Evolutionary conservation across 2,329 filamentous ascomycete species (phyloP).

Genomic region (Orbilia javanica): DNA sequence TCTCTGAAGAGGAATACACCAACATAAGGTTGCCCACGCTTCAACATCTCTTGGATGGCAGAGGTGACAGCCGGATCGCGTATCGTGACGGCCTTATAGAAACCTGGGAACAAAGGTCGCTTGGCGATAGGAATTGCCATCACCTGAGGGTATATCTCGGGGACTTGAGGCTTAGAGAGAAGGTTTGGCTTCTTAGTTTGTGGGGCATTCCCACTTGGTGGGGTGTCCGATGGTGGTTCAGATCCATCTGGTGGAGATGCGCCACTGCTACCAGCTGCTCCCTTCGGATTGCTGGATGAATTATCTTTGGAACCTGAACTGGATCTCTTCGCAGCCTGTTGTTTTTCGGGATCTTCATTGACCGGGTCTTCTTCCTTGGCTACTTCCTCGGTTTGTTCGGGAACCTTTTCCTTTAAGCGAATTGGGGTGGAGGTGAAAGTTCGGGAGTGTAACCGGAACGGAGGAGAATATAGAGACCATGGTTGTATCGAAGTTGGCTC

Average conservation of each 20-base stretch:
- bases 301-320: slow-evolving; percentile 61
- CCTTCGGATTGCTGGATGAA: slow-evolving; percentile 67
- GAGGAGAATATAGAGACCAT: slow-evolving; percentile 61
- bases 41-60: slow-evolving; percentile 96
- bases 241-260: slow-evolving; percentile 69
- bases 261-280: slow-evolving; percentile 70
- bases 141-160: slow-evolving; percentile 96
- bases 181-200: slow-evolving; percentile 74
- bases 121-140: slow-evolving; percentile 97
- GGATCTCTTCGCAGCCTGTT: slow-evolving; percentile 69
- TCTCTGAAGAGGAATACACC: slow-evolving; percentile 98
- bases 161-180: slow-evolving; percentile 88
- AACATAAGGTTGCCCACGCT: slow-evolving; percentile 95
- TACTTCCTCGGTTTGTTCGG: slow-evolving; percentile 68
- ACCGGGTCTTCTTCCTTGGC: slow-evolving; percentile 63
- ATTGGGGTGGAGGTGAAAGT: slow-evolving; percentile 66
- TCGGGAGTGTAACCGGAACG: slow-evolving; percentile 54
- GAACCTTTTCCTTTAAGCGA: slow-evolving; percentile 52
- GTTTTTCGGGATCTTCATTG: slow-evolving; percentile 65
- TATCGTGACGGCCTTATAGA: slow-evolving; percentile 99
- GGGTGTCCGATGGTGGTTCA: slow-evolving; percentile 66
- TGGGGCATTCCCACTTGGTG: slow-evolving; percentile 70
- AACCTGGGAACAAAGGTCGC: slow-evolving; percentile 92
- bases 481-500: slow-evolving; percentile 29
- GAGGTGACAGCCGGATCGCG: slow-evolving; percentile 89